phyloP scores from a whole-genome alignment of 331 rosid species.

The Acacia concinna region DNA sequence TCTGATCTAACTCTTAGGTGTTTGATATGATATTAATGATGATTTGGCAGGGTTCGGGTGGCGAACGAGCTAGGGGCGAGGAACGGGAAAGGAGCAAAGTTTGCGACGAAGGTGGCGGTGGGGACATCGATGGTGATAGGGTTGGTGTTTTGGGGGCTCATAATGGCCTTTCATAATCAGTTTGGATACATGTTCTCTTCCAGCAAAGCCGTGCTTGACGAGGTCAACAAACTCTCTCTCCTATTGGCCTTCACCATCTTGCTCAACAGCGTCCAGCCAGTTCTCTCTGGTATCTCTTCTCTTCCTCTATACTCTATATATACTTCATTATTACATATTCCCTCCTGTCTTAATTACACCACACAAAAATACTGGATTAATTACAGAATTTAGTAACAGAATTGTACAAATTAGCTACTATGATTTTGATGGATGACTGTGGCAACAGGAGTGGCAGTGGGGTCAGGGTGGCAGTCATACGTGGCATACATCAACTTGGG shows the following conservation, averaged over 20 bases:
- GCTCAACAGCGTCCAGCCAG: constrained; percentile 80
- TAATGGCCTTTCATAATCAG: constrained; percentile 51
- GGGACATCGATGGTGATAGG: constrained; percentile 60
- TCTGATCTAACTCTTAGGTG: no score
- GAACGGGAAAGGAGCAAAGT: constrained; percentile 76
- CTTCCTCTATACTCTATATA: no score
- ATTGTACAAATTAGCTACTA: no score
- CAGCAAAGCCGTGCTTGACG: constrained; percentile 61
- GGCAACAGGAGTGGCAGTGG: constrained; percentile 72
- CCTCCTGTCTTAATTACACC: no score
- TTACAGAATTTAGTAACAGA: no score
- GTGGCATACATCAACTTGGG: constrained; percentile 85
- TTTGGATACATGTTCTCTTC: constrained; percentile 57
- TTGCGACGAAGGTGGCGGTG: constrained; percentile 72
- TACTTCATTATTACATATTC: no score
- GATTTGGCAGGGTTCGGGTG: constrained; percentile 80
- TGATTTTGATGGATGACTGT: background rate
- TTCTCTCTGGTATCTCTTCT: constrained; percentile 62
- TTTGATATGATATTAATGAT: no score
- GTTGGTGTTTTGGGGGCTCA: constrained; percentile 62
- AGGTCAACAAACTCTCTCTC: constrained; percentile 54
- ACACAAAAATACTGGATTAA: no score
- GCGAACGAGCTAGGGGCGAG: constrained; percentile 95
- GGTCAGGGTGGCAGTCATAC: constrained; percentile 90
- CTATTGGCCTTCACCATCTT: constrained; percentile 77